Percentiles rank a stretch among this genome's conserved stretches.
Conservation (phyloP, 2,329 filamentous ascomycete species). For the Colletotrichum cereale region DNA sequence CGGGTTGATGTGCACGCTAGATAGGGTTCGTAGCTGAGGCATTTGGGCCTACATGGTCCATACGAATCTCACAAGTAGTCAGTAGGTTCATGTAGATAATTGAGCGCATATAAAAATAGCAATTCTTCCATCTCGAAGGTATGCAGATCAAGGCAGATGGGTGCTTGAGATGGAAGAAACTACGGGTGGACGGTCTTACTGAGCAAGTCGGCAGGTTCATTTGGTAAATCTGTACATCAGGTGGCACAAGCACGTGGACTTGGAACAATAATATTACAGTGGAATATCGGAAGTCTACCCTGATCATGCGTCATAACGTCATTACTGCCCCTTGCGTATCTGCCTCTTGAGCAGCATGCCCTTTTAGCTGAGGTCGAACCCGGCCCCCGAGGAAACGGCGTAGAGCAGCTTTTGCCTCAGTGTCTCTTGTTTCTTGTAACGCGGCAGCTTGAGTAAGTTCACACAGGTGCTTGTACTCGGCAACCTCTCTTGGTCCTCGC, state of each 20-base stretch:
- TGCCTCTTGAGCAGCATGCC: neutral
- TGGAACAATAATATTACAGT: slow-evolving; percentile 16
- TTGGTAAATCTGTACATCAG: neutral
- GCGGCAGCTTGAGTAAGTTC: slow-evolving; percentile 91
- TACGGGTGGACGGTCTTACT: too few species aligned
- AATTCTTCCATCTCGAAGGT: neutral
- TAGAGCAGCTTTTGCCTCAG: slow-evolving; percentile 88
- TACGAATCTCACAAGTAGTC: too few species aligned
- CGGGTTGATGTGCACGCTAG: neutral
- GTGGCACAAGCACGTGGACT: neutral
- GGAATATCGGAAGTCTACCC: slow-evolving; percentile 4
- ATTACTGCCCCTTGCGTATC: slow-evolving; percentile 2
- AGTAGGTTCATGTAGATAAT: neutral
- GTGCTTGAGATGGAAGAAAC: neutral
- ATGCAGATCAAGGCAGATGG: too few species aligned
- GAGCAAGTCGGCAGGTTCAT: neutral
- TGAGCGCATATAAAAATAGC: neutral
- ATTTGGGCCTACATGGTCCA: too few species aligned
- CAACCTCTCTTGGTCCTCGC: slow-evolving; percentile 79
- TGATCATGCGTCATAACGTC: slow-evolving; percentile 31
- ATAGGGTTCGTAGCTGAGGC: neutral
- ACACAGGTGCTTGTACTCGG: slow-evolving; percentile 97
- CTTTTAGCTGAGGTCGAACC: slow-evolving; percentile 82
- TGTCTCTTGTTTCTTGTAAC: slow-evolving; percentile 75
- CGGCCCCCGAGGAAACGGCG: slow-evolving; percentile 88